phyloP scores from a whole-genome alignment of 306 rosid genomes.

The Medicago arabica region DNA sequence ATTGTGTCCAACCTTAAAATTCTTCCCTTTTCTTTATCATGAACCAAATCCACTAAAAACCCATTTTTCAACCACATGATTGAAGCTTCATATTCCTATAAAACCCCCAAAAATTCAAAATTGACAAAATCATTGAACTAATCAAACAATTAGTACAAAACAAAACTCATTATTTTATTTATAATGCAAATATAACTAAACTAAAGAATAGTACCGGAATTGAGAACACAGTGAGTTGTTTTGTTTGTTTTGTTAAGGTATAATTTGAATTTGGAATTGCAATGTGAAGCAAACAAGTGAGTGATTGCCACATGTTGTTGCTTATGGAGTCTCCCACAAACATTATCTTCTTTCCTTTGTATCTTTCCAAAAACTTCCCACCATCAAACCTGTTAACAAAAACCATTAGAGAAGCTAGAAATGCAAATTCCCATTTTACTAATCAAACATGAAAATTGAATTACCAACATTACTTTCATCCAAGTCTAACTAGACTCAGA shows the following conservation, averaged over 20 bases:
- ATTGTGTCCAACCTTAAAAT: slow-evolving; percentile 68
- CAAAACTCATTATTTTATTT: neutral
- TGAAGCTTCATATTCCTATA: slow-evolving; percentile 60
- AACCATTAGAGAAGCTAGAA: neutral
- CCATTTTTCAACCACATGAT: slow-evolving; percentile 74
- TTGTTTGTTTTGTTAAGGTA: slow-evolving; percentile 32
- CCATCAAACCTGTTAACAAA: slow-evolving; percentile 63
- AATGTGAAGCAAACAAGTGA: slow-evolving; percentile 67
- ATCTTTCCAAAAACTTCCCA: slow-evolving; percentile 57
- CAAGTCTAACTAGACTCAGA: neutral
- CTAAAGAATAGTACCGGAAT: slow-evolving; percentile 51
- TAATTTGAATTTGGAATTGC: slow-evolving; percentile 58
- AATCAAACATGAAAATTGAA: neutral
- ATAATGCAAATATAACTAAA: neutral
- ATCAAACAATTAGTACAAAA: neutral
- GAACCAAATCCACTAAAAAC: slow-evolving; percentile 67
- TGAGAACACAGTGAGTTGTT: slow-evolving; percentile 47
- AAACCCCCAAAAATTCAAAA: slow-evolving; percentile 15
- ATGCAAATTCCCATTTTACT: too few species aligned
- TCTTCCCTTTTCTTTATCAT: slow-evolving; percentile 54
- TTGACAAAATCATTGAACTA: neutral
- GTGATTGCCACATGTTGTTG: slow-evolving; percentile 85
- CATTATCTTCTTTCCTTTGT: slow-evolving; percentile 71
- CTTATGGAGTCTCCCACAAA: slow-evolving; percentile 83
- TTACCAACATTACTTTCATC: neutral